Evolutionary conservation across 176 grass and related monocot genomes (phyloP), one percentile per base, ranked within the genome.

Genomic region (Pontederia paniculata): DNA sequence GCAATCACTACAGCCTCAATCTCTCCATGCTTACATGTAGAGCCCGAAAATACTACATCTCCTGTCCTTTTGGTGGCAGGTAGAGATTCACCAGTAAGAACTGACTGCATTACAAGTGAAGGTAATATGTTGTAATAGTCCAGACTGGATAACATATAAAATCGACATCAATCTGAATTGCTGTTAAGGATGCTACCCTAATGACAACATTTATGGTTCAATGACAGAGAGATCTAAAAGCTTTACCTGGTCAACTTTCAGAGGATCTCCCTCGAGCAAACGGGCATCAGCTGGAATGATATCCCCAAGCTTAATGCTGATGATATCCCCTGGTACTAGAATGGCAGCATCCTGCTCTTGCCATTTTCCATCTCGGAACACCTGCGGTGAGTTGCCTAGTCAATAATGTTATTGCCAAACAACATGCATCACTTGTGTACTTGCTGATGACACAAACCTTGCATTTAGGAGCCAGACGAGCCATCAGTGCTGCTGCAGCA

Each of bases 171-270:
- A 56, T 56, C 19, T 56, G 15, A 56, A 56, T 23, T 23, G 21
- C 13, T 23, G 19, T 25, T 55, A 10, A 12, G 11, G 4, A 23
- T 56, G 14, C 16, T 52, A 37, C 28, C 1, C 28, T 37, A 37
- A 37, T 37, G 28, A 37, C 28, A 37, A 3, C 28, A 37, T 37
- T 1, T 37, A 37, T 3, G 28, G 28, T 37, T 2, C 28, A 37
- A 37, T 37, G 23, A 10, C 63, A 57, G 12, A 22, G 13, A 8
- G 15, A 28, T 23, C 4, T 42, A 71, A 20, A 62, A 20, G 4
- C n/a, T 17, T 76, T 76, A 63, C 88, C 80, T 88, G 88, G 28
- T 94, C 88, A 67, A 94, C 84, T 81, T 94, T 88, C 1, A 94
- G 45, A 73, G 80, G 80, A 76, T 94, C 88, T 31, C 83, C 88